Percentiles rank a stretch among this genome's conserved stretches.
Evolutionary conservation across 768 basidiomycete genomes (phyloP).

Genomic region (Lanmaoa rubissima): DNA sequence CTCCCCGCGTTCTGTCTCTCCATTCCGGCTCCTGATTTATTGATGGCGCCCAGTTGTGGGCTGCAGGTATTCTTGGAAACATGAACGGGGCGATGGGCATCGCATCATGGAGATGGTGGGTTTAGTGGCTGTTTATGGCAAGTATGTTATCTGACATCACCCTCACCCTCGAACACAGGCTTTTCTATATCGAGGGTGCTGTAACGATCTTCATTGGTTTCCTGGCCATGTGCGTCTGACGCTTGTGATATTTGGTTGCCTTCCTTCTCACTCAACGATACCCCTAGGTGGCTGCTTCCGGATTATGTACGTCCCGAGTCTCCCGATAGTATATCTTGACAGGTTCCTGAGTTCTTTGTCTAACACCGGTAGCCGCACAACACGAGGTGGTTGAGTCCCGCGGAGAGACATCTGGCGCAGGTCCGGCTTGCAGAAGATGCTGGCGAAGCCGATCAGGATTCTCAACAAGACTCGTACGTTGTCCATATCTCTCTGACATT

Average conservation of each 20-base stretch:
- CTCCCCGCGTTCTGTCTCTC: neutral
- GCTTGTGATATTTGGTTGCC: too few relatives aligned
- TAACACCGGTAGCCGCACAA: constrained; percentile 49
- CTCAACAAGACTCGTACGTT: constrained; percentile 54
- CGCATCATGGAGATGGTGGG: constrained; percentile 68
- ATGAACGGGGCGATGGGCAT: constrained; percentile 70
- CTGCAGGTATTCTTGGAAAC: constrained; percentile 64
- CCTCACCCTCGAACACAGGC: constrained; percentile 38
- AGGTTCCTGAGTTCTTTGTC: neutral
- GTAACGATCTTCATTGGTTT: constrained; percentile 62
- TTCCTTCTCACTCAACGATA: neutral
- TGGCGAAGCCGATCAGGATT: constrained; percentile 64
- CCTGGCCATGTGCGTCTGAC: constrained; percentile 42
- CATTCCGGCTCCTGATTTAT: neutral
- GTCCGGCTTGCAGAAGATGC: constrained; percentile 66
- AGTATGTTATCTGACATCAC: neutral
- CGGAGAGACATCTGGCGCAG: constrained; percentile 58
- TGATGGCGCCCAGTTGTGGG: constrained; percentile 48
- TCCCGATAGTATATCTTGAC: neutral
- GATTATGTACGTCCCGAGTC: constrained; percentile 47
- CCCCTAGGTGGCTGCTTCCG: constrained; percentile 48
- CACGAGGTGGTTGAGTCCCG: constrained; percentile 53
- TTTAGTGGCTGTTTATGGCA: neutral
- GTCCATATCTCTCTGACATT: neutral
- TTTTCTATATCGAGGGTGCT: constrained; percentile 71